These are phyloP conservation scores for Narthecium ossifragum DNA, from an alignment of 106 monocot species.

Conservation along the genomic window DNA sequence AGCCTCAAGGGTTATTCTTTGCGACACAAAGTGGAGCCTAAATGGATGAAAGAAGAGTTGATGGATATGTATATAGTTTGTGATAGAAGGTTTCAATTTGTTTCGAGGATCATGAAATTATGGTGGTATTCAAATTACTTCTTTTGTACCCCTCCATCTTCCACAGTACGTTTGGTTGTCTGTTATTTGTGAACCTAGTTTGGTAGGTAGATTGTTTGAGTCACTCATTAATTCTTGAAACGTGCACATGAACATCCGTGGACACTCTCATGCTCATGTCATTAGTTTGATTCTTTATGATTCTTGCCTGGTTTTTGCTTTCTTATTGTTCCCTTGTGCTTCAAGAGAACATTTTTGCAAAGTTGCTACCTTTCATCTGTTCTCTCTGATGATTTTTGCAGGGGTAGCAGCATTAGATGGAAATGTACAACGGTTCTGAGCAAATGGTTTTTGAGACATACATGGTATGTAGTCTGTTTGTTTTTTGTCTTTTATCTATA, in stretches of 20 bases:
- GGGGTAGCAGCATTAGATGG: conserved; percentile 25
- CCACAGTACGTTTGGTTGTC: no score
- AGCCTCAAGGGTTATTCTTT: no score
- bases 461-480: conserved; percentile 19
- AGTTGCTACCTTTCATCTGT: no score
- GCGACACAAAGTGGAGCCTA: neutral
- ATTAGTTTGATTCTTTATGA: no score
- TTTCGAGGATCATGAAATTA: neutral
- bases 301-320: no score
- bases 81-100: neutral
- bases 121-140: neutral
- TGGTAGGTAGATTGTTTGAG: no score
- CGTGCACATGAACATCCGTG: no score
- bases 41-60: neutral
- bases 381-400: neutral
- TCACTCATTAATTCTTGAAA: no score
- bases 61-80: neutral
- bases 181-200: no score
- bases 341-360: no score
- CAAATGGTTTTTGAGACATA: conserved; percentile 26
- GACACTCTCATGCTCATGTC: no score
- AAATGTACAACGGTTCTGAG: conserved; percentile 23
- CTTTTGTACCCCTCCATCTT: neutral
- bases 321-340: no score
- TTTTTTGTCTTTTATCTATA: neutral